phyloP scores from a whole-genome alignment of 1,284 basidiomycete species.

The Ceratobasidium sp. region DNA sequence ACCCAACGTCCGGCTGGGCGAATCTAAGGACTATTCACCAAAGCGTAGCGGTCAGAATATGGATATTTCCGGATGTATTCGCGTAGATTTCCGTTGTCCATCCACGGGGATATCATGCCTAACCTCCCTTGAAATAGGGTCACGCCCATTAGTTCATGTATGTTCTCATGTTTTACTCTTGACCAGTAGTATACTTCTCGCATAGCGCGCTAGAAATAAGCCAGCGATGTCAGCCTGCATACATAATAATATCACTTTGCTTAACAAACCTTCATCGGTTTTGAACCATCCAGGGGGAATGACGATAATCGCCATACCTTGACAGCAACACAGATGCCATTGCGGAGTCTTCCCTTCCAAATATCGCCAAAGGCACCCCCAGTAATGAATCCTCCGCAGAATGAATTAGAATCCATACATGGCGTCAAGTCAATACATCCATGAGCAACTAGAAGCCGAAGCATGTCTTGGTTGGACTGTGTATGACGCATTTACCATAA shows the following conservation, averaged over 20 bases:
- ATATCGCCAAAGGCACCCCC: slow-evolving; percentile 19
- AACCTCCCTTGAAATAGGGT: slow-evolving; percentile 16
- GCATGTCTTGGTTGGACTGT: too few species aligned
- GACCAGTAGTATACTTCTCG: slow-evolving; percentile 19
- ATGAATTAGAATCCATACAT: neutral
- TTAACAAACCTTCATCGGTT: slow-evolving; percentile 5
- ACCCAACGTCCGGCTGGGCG: too few species aligned
- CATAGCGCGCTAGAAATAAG: slow-evolving; percentile 13
- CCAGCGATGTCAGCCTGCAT: too few species aligned
- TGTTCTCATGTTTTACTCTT: neutral
- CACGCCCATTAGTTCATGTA: slow-evolving; percentile 2
- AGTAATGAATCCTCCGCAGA: neutral
- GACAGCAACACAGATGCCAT: neutral
- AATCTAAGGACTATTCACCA: neutral
- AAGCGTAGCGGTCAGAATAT: neutral
- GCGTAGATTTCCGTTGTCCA: slow-evolving; percentile 11
- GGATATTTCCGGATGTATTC: slow-evolving; percentile 4
- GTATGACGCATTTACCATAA: too few species aligned
- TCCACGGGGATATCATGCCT: slow-evolving; percentile 17
- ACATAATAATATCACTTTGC: too few species aligned
- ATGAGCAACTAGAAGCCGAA: neutral
- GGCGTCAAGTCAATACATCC: slow-evolving; percentile 5
- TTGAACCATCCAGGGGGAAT: neutral
- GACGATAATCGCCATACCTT: neutral
- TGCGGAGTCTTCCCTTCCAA: neutral